A percentile compares a stretch with the other conserved stretches of the same genome.
Conservation (phyloP, 2,329 filamentous ascomycete genomes). For the Colletotrichum sp. region DNA sequence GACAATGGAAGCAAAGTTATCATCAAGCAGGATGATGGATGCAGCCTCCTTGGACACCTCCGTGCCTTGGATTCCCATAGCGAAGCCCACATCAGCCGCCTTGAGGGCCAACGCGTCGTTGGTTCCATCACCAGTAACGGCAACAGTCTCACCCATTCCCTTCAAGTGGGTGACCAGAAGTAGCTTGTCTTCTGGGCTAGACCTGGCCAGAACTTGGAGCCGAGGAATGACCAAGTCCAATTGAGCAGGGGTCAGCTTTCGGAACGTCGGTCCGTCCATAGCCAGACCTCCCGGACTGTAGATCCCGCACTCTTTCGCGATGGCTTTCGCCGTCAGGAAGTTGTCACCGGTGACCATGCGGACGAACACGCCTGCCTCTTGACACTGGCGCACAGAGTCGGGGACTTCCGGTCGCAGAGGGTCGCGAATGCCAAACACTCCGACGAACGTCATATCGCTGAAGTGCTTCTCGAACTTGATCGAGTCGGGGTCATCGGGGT, state of each 20-base stretch:
- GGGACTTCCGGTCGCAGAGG: constrained; percentile 49
- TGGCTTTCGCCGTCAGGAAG: constrained; percentile 73
- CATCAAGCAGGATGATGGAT: constrained; percentile 66
- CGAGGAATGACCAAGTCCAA: constrained; percentile 64
- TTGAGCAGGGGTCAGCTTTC: constrained; percentile 62
- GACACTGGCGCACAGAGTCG: constrained; percentile 43
- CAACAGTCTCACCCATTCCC: constrained; percentile 63
- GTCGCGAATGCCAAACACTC: constrained; percentile 57
- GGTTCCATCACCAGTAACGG: constrained; percentile 67
- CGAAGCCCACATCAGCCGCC: constrained; percentile 67
- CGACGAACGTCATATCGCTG: constrained; percentile 51
- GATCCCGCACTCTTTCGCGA: constrained; percentile 77
- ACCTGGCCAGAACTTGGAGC: constrained; percentile 69
- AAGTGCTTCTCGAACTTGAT: constrained; percentile 25
- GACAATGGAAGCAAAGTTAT: constrained; percentile 65
- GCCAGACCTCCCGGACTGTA: constrained; percentile 62
- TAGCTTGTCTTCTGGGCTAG: constrained; percentile 70
- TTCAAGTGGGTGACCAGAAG: constrained; percentile 67
- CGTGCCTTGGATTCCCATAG: constrained; percentile 66
- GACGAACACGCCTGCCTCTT: constrained; percentile 49
- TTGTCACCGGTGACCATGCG: constrained; percentile 56
- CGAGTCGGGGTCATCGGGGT: constrained; percentile 12
- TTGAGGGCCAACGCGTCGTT: constrained; percentile 67
- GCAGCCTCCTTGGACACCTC: constrained; percentile 69
- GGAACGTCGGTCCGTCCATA: constrained; percentile 74